A percentile compares a stretch with the other conserved stretches of the same genome.
Conservation (phyloP, 441 rosid species). For the Dalechampia spathulata region DNA sequence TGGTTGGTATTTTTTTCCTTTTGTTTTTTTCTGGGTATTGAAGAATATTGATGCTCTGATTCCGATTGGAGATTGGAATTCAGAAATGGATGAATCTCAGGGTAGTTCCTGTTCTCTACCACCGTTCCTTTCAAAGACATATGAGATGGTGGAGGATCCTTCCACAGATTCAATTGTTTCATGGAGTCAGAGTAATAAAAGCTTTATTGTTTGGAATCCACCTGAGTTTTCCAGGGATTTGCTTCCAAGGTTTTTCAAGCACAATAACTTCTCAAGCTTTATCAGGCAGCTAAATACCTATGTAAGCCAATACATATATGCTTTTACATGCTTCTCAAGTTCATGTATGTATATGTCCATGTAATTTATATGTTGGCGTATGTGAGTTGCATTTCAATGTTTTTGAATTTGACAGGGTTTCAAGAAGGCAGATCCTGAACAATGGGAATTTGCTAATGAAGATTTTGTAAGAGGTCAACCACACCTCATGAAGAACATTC, state of each 20-base stretch:
- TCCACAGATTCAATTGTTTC: slow-evolving; percentile 68
- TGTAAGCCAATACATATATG: slow-evolving; percentile 46
- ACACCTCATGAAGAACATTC: slow-evolving; percentile 76
- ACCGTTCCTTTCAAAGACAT: slow-evolving; percentile 78
- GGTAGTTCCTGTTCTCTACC: slow-evolving; percentile 70
- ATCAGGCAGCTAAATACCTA: slow-evolving; percentile 97
- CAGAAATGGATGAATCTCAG: slow-evolving; percentile 68
- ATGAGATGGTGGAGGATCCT: slow-evolving; percentile 89
- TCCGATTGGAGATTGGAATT: slow-evolving; percentile 16
- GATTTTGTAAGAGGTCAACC: slow-evolving; percentile 73
- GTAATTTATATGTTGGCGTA: too few species aligned
- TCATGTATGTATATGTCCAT: slow-evolving; percentile 1
- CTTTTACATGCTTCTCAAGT: background rate
- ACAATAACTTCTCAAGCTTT: slow-evolving; percentile 90
- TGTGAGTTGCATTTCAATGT: slow-evolving; percentile 8
- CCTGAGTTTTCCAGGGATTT: slow-evolving; percentile 61
- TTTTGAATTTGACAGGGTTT: slow-evolving; percentile 57
- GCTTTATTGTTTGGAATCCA: slow-evolving; percentile 82
- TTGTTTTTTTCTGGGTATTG: background rate
- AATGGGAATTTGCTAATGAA: slow-evolving; percentile 92
- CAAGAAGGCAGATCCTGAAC: slow-evolving; percentile 71
- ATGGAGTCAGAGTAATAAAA: slow-evolving; percentile 61
- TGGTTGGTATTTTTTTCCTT: too few species aligned
- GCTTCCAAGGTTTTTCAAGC: slow-evolving; percentile 88
- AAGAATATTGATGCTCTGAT: slow-evolving; percentile 12